Conservation (phyloP, 164 flowering plant species). For the Cinnamomum chago region DNA sequence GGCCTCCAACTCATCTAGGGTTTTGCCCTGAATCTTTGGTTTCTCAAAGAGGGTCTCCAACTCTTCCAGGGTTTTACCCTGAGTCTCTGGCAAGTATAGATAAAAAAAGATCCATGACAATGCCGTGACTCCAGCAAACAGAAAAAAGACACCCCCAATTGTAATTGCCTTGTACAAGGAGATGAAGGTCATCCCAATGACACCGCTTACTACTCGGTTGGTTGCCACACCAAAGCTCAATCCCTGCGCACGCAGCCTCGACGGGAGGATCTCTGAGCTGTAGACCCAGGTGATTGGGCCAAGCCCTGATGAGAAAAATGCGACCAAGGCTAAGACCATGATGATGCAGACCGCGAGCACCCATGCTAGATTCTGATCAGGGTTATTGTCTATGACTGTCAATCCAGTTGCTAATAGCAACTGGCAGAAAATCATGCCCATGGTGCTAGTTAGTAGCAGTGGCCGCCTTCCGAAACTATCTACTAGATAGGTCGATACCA, state of each 20-base stretch:
- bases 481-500: slow-evolving; percentile 45
- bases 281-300: slow-evolving; percentile 80
- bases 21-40: neutral
- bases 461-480: slow-evolving; percentile 57
- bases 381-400: slow-evolving; percentile 31
- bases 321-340: slow-evolving; percentile 34
- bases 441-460: slow-evolving; percentile 45
- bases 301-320: slow-evolving; percentile 57
- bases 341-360: slow-evolving; percentile 36
- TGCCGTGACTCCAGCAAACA: slow-evolving; percentile 34
- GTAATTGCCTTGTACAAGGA: slow-evolving; percentile 44
- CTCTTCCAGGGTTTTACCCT: slow-evolving; percentile 53
- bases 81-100: slow-evolving; percentile 50
- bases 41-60: slow-evolving; percentile 39
- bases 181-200: slow-evolving; percentile 44
- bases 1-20: too few species aligned
- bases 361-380: slow-evolving; percentile 32
- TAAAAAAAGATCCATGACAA: slow-evolving; percentile 50
- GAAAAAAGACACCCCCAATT: slow-evolving; percentile 47
- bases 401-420: slow-evolving; percentile 26
- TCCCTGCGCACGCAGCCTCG: slow-evolving; percentile 55
- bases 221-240: slow-evolving; percentile 43
- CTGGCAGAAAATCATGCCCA: slow-evolving; percentile 49
- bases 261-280: slow-evolving; percentile 59
- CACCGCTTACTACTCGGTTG: slow-evolving; percentile 49